Conservation (phyloP, 2,329 filamentous ascomycete genomes). For the Lachnellula arida region DNA sequence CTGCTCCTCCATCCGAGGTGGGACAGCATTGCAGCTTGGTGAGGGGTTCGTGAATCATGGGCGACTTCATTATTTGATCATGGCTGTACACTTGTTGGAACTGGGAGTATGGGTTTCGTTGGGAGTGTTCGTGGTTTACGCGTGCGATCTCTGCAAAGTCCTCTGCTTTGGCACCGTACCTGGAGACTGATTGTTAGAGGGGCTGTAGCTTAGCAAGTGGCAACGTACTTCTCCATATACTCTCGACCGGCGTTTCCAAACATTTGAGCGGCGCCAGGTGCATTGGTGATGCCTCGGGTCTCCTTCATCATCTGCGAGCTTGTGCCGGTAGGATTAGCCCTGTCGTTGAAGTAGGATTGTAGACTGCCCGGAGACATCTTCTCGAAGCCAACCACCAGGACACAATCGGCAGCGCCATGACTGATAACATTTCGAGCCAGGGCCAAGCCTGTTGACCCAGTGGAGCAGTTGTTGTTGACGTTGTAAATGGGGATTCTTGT, state of each 20-base stretch:
- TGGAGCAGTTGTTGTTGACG: slow-evolving; percentile 98
- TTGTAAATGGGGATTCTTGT: slow-evolving; percentile 95
- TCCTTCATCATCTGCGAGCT: slow-evolving; percentile 73
- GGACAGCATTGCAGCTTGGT: slow-evolving; percentile 99
- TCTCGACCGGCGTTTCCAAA: slow-evolving; percentile 92
- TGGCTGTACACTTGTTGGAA: slow-evolving; percentile 89
- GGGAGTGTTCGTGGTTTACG: slow-evolving; percentile 87
- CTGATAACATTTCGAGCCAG: slow-evolving; percentile 78
- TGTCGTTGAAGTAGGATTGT: slow-evolving; percentile 78
- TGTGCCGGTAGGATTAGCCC: slow-evolving; percentile 72
- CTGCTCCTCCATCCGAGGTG: slow-evolving; percentile 87
- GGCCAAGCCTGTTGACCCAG: slow-evolving; percentile 84
- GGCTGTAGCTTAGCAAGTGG: not conserved
- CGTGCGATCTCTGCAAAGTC: slow-evolving; percentile 95
- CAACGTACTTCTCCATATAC: slow-evolving; percentile 82
- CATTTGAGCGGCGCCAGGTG: slow-evolving; percentile 83
- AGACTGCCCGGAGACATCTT: slow-evolving; percentile 96
- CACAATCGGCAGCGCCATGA: slow-evolving; percentile 77
- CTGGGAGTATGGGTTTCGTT: slow-evolving; percentile 94
- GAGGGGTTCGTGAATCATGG: slow-evolving; percentile 78
- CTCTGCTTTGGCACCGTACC: slow-evolving; percentile 73
- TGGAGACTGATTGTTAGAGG: slow-evolving; percentile 31
- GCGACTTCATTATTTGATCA: slow-evolving; percentile 70
- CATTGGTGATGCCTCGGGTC: slow-evolving; percentile 75
- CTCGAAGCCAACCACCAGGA: slow-evolving; percentile 92